Percentiles rank a stretch among this genome's conserved stretches.
These are phyloP conservation scores for Immersiporthe knoxdaviesiana DNA, from an alignment of 2,329 filamentous ascomycete species.

Conservation along the genomic window DNA sequence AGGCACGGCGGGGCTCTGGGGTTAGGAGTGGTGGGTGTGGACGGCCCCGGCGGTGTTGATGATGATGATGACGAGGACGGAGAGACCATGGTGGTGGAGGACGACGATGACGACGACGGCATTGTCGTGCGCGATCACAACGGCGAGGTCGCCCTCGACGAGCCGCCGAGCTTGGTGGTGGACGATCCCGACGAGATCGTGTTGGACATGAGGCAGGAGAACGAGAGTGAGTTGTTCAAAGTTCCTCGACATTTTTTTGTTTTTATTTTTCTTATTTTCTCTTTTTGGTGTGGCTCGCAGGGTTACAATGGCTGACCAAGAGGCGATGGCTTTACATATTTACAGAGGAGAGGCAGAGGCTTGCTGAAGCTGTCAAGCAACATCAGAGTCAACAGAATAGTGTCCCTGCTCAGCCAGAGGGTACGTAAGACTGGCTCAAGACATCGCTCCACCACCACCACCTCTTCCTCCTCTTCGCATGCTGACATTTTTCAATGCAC, in stretches of 20 bases:
- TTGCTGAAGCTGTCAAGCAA: conserved; percentile 65
- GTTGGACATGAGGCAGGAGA: conserved; percentile 61
- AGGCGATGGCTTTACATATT: conserved; percentile 4
- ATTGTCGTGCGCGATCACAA: conserved; percentile 67
- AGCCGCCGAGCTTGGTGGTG: conserved; percentile 55
- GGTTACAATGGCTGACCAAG: not conserved
- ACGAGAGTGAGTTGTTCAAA: conserved; percentile 51
- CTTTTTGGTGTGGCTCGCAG: no score
- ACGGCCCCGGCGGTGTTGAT: conserved; percentile 53
- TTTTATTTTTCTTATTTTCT: no score
- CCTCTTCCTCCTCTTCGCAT: conserved; percentile 1
- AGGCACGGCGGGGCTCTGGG: conserved; percentile 35
- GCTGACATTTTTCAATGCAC: conserved; percentile 22
- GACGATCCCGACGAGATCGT: conserved; percentile 60
- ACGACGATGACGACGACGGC: conserved; percentile 49
- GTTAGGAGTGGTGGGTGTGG: conserved; percentile 48
- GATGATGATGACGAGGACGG: conserved; percentile 62
- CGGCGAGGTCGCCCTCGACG: conserved; percentile 64
- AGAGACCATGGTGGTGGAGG: conserved; percentile 47
- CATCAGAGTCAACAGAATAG: conserved; percentile 60
- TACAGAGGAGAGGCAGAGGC: conserved; percentile 63
- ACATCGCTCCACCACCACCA: not conserved
- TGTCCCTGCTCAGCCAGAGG: conserved; percentile 66
- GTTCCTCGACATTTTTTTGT: not conserved
- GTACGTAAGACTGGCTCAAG: conserved; percentile 45